Conservation (phyloP, 768 basidiomycete species). For the Boletus rubescentipes region DNA sequence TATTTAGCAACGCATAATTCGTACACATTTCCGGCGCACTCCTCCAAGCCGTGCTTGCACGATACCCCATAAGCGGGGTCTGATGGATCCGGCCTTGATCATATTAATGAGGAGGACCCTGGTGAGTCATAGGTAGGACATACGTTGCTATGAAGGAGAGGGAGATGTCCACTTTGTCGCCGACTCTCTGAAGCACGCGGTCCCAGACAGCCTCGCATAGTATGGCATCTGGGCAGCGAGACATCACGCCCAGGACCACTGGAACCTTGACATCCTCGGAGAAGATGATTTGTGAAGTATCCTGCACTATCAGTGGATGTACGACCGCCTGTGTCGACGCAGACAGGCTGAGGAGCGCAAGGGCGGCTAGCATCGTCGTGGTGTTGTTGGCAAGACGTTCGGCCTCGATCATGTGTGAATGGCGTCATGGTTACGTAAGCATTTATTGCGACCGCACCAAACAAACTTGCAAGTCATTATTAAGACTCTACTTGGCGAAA, state of each 20-base stretch:
- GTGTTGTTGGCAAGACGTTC: conserved; percentile 8
- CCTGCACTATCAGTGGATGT: conserved; percentile 23
- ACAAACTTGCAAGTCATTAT: background rate
- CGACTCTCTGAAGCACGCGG: conserved; percentile 60
- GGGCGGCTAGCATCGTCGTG: conserved; percentile 22
- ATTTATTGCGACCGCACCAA: background rate
- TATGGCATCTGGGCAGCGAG: conserved; percentile 78
- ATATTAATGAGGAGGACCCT: conserved; percentile 10
- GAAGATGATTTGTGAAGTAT: conserved; percentile 10
- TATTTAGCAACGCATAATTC: conserved; percentile 79
- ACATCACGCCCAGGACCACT: conserved; percentile 62
- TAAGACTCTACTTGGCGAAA: conserved; percentile 2
- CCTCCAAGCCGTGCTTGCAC: conserved; percentile 77
- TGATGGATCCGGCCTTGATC: conserved; percentile 55
- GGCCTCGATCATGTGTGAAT: conserved; percentile 9
- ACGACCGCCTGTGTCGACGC: conserved; percentile 12
- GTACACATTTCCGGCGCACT: conserved; percentile 89
- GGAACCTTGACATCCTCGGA: conserved; percentile 42
- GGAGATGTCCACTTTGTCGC: conserved; percentile 63
- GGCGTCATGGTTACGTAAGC: conserved; percentile 31
- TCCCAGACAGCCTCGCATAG: conserved; percentile 79
- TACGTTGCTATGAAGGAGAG: conserved; percentile 76
- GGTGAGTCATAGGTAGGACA: conserved; percentile 28
- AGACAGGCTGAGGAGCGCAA: conserved; percentile 20
- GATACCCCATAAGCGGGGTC: conserved; percentile 73